Percentiles rank a stretch among this genome's conserved stretches.
Evolutionary conservation across 345 rosid species (phyloP).

Genomic region (Acer saccharum): DNA sequence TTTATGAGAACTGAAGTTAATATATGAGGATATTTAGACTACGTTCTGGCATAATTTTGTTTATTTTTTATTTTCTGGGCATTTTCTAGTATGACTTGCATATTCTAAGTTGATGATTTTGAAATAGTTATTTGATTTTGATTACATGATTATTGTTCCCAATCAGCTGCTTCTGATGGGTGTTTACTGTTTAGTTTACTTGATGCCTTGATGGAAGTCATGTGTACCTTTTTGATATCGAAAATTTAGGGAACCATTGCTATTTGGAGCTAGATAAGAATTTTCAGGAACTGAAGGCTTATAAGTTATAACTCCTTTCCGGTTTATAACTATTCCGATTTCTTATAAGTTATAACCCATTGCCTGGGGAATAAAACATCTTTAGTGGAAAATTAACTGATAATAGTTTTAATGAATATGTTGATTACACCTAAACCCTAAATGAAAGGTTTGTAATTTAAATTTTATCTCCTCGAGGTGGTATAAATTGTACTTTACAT

Average conservation of each 20-base stretch:
- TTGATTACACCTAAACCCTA: not conserved
- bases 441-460: not conserved
- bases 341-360: too few relatives aligned
- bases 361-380: not conserved
- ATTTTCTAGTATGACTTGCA: not conserved
- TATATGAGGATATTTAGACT: too few relatives aligned
- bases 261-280: not conserved
- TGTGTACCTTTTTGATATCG: not conserved
- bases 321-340: not conserved
- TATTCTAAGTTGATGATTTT: not conserved
- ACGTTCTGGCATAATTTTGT: not conserved
- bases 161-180: not conserved
- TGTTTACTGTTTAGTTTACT: not conserved
- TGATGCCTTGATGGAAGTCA: not conserved
- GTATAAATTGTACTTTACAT: not conserved
- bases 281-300: not conserved
- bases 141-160: not conserved
- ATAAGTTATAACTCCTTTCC: not conserved
- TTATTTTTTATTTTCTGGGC: not conserved
- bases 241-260: not conserved
- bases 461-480: not conserved
- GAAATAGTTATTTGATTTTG: not conserved
- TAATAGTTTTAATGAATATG: not conserved
- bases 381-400: not conserved
- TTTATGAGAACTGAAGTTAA: not conserved